phyloP scores from a whole-genome alignment of 164 flowering plant species.

The Vitis vinifera region ASM3070453v1 NC_081807.1:5513001-5513500 shows the following conservation, averaged over 20 bases:
- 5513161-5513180: background rate
- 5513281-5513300: no score
- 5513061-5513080: no score
- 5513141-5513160: background rate
- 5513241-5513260: no score
- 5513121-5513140: background rate
- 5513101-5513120: background rate
- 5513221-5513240: background rate
- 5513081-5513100: no score
- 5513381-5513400: background rate
- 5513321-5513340: no score
- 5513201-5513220: background rate
- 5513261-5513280: no score
- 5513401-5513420: background rate
- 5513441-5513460: conserved; percentile 93
- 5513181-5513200: background rate
- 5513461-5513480: conserved; percentile 86
- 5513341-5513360: no score
- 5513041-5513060: no score
- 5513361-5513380: no score
- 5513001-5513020: no score
- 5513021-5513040: no score
- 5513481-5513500: conserved; percentile 70
- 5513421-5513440: conserved; percentile 90
- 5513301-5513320: no score